A percentile compares a stretch with the other conserved stretches of the same genome.
Evolutionary conservation across 2,329 filamentous ascomycete species (phyloP).

Genomic region (Zasmidium angulare): DNA sequence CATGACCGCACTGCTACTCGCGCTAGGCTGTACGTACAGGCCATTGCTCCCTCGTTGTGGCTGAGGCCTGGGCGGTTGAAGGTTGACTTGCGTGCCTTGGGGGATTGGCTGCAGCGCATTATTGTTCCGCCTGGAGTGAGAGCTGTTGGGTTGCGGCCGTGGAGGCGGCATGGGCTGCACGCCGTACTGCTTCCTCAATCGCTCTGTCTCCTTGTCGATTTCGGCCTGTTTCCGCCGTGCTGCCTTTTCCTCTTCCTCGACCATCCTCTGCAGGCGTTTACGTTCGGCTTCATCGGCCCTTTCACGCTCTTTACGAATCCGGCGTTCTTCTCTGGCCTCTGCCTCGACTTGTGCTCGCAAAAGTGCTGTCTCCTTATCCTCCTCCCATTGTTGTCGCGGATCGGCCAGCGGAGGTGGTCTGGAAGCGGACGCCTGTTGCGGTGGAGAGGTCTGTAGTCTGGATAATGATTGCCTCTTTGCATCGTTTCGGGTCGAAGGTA

Average conservation of each 20-base stretch:
- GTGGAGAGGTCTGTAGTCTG: conserved; percentile 28
- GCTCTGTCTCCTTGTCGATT: conserved; percentile 71
- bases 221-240: conserved; percentile 51
- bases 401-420: conserved; percentile 45
- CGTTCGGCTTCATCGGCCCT: conserved; percentile 58
- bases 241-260: conserved; percentile 60
- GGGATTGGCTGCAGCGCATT: conserved; percentile 25
- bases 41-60: conserved; percentile 25
- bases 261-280: conserved; percentile 56
- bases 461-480: conserved; percentile 28
- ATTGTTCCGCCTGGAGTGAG: conserved; percentile 11
- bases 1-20: conserved; percentile 29
- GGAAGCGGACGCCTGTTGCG: conserved; percentile 9
- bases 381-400: conserved; percentile 53
- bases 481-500: conserved; percentile 15
- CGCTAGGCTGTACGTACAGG: conserved; percentile 32
- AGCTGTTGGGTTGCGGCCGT: conserved; percentile 12
- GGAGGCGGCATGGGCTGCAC: conserved; percentile 37
- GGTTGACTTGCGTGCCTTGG: conserved; percentile 20
- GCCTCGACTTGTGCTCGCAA: conserved; percentile 44
- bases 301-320: conserved; percentile 55
- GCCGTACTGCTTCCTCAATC: conserved; percentile 68
- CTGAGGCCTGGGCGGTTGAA: conserved; percentile 14
- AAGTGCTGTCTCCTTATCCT: conserved; percentile 51
- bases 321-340: conserved; percentile 49